These are phyloP conservation scores for Athelia psychrophila DNA, from an alignment of 1,284 basidiomycete species.

Conservation along the genomic window DNA sequence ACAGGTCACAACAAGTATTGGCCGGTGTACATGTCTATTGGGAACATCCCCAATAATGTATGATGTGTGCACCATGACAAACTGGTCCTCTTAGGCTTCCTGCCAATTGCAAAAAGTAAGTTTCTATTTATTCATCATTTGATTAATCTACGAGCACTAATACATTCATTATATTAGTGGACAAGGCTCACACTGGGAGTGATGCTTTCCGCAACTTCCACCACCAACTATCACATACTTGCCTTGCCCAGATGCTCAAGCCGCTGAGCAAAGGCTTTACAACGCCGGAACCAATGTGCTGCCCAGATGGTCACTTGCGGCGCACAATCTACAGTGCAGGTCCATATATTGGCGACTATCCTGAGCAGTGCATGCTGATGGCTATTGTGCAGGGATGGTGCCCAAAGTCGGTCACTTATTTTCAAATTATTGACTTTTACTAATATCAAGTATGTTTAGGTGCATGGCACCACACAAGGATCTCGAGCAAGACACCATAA, in stretches of 20 bases:
- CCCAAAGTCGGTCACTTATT: slow-evolving; percentile 21
- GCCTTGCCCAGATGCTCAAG: slow-evolving; percentile 16
- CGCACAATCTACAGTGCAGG: slow-evolving; percentile 25
- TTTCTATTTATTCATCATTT: slow-evolving; percentile 2
- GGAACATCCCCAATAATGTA: slow-evolving; percentile 21
- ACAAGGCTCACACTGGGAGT: slow-evolving; percentile 10
- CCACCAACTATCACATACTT: slow-evolving; percentile 25
- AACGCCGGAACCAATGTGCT: slow-evolving; percentile 18
- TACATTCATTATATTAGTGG: slow-evolving; percentile 2
- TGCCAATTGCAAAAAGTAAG: slow-evolving; percentile 31
- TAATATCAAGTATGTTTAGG: slow-evolving; percentile 9
- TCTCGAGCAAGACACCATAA: slow-evolving; percentile 14
- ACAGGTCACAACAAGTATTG: slow-evolving; percentile 31
- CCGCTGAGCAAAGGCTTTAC: slow-evolving; percentile 22
- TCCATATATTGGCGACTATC: slow-evolving; percentile 34
- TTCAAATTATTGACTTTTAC: background rate
- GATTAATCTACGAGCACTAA: background rate
- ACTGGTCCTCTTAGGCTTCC: slow-evolving; percentile 22
- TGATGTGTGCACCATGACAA: slow-evolving; percentile 20
- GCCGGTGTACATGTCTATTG: slow-evolving; percentile 24
- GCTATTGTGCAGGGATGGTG: slow-evolving; percentile 30
- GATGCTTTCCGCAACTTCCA: slow-evolving; percentile 21
- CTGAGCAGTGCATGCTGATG: slow-evolving; percentile 28
- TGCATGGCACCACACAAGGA: slow-evolving; percentile 19
- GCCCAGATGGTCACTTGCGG: slow-evolving; percentile 28